Base-by-base conservation (phyloP, 495 filamentous ascomycete species). In the Cudoniella acicularis region DNA sequence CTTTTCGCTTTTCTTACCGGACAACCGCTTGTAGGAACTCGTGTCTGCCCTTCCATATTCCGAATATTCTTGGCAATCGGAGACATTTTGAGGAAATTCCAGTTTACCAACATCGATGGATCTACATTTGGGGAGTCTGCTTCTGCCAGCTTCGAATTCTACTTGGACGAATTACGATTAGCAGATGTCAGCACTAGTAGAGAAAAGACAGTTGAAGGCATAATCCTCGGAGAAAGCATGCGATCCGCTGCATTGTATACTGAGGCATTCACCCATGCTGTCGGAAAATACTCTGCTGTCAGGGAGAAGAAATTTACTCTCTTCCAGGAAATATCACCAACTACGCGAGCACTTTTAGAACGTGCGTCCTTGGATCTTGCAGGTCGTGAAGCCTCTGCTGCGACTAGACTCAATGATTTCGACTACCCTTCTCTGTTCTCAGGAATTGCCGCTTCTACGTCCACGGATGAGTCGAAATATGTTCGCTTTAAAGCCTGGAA, bases 241-340 rank as follows among this genome's bases (percentile, higher is more conserved):
- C 84, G 84, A 36, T 96, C 84, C 49, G 86, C 84, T 69, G 78
- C 82, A 16, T 80, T 98, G 10, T 98, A 94, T 66, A 87, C 89
- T 57, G 92, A 97, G 67, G 92, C 87, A 4, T 98, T 96, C 64
- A 79, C 92, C 9, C 94, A 98, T 70, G 90, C 86, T n/a, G 91
- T 90, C 13, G 94, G 94, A 23, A 94, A 94, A 69, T 88, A 92
- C 65, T 85, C 90, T 9, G 83, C 85, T 41, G 74, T 98, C 42
- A 77, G 83, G 45, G 79, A 83, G 21, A 71, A 92, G 40, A 79
- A 83, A 20, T 87, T 83, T 61, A 82, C 86, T 0, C 83, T 92
- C 41, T 90, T 81, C 62, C 71, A 77, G 18, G 73, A 88, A 43
- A 85, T 98, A 46, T 86, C 84, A 26, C 70, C 77, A 3, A 77